A percentile compares a stretch with the other conserved stretches of the same genome.
phyloP scores from a whole-genome alignment of 2,329 filamentous ascomycete species.

The Colletotrichum costaricense region DNA sequence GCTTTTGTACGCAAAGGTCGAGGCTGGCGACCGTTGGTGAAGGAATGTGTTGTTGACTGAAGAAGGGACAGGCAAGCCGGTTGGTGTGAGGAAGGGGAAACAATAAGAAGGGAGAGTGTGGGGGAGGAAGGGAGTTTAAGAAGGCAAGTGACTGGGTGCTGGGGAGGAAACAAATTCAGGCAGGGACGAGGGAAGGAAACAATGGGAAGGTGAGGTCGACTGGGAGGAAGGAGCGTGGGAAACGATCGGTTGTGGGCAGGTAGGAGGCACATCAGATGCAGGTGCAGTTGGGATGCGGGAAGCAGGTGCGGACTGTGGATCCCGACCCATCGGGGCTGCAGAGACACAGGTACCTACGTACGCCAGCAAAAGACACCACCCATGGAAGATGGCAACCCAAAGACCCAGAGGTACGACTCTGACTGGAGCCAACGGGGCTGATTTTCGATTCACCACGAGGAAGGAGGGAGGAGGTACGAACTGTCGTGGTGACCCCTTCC shows the following conservation, averaged over 20 bases:
- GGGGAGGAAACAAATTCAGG: conserved; percentile 22
- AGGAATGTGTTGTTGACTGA: conserved; percentile 34
- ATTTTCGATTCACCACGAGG: conserved; percentile 34
- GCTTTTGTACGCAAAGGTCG: conserved; percentile 28
- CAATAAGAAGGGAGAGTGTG: conserved; percentile 19
- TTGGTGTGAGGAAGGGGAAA: conserved; percentile 33
- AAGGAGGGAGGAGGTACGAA: conserved; percentile 11
- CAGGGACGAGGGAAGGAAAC: conserved; percentile 27
- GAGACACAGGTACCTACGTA: not conserved
- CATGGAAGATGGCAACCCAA: too few species aligned
- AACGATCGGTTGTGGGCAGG: not conserved
- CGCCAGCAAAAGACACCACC: not conserved
- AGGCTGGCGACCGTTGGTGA: conserved; percentile 38
- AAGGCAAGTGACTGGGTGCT: conserved; percentile 37
- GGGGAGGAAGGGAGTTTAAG: conserved; percentile 35
- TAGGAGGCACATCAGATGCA: not conserved
- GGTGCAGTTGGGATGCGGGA: conserved; percentile 10
- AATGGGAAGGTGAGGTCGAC: conserved; percentile 36
- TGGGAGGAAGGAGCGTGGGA: conserved; percentile 20
- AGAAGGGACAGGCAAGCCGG: conserved; percentile 33
- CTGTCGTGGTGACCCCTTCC: not conserved
- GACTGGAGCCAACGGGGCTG: conserved; percentile 18
- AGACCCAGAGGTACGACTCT: too few species aligned
- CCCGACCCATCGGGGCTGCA: conserved; percentile 24
- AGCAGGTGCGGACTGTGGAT: conserved; percentile 21